Evolutionary conservation across 2,329 filamentous ascomycete genomes (phyloP), one percentile per base, ranked within the genome.

Genomic region (Tolypocladium endophyticum): DNA sequence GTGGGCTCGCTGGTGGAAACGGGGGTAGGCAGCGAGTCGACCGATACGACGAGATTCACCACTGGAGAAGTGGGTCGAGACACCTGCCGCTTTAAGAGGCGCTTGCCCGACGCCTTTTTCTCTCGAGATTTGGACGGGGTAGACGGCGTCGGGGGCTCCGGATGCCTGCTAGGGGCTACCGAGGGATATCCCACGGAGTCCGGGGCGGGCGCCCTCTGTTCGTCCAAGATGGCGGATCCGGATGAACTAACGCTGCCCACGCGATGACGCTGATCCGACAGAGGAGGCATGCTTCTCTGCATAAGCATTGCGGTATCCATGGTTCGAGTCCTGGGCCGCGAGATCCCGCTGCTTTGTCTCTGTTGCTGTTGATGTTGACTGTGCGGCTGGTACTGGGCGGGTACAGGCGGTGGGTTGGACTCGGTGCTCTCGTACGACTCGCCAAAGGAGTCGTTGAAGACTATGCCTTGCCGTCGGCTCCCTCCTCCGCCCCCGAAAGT

Each of bases 211-310:
- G 73, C 69, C 59, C 74, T 77, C 60, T 76, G 73, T 47, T 82
- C 80, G 28, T 83, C 80, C 60, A 79, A 73, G 56, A 80, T 77
- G 56, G 79, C 76, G 5, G 84, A 81, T 4, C 79, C 69, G 9
- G 84, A 79, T 41, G 86, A 87, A 65, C 87, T 86, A 65, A 90
- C 83, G 35, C 88, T 90, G 56, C 87, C 86, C 52, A 90, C 83
- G 57, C 87, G 81, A 66, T 86, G 83, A 57, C 87, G 81, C 65
- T 75, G 79, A 61, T 84, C 81, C 41, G 70, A 61, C 4, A 71
- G 64, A n/a, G 73, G 69, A 41, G 73, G 68, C 16, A 74, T 68
- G 23, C 69, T 70, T 57, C 71, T 69, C 55, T 81, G 77, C 59
- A 77, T 79, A 47, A 82, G 77, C 69, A 81, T 75, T 41, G 79